Evolutionary conservation across 768 basidiomycete genomes (phyloP), one percentile per base, ranked within the genome.

Genomic region (Tulasnella sp.): DNA sequence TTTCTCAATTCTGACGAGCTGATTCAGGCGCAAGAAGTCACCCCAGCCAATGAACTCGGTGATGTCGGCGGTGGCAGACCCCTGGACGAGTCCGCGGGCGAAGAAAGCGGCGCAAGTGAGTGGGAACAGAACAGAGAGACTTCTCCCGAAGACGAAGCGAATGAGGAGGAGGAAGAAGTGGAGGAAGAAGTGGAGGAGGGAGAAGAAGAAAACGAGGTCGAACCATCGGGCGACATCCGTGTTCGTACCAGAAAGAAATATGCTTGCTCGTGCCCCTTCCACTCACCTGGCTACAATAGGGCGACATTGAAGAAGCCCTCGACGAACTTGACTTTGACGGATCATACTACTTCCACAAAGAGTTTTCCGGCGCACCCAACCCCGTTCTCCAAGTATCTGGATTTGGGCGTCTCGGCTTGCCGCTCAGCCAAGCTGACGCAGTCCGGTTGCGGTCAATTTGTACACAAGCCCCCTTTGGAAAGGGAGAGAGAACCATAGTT

Each of bases 381-480:
- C 86, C 12, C 88, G 86, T 0, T 87, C 88, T 83, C 88, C 88
- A 9, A 83, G 83, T 56, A 82, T 89, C 1, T 74, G 81, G 31
- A 84, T 89, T 44, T 34, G 88, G 89, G 0, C 48, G 83, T n/a
- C 80, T 89, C 40, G 87, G 86, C 0, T 84, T 88, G 31, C 88
- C 89, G 5, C 83, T 89, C 1, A 86, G 83, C 58, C 79, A 83
- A 46, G 83, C 85, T 2, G 88, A 88, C 42, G 88, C 88, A 0
- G 82, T 84, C 40, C 74, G 62, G 82, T 1, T 84, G 89, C 87
- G 86, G 36, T 80, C 83, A 0, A 77, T 81, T 21, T 84, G 87
- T 10, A 79, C 80, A 5, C 87, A 87, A 81, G 87, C 89, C 4
- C 87, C 88, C 0, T 89, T 87, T 82, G 89, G 88, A 0, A 85